Evolutionary conservation across 257 asterid genomes (phyloP).

Genomic region (Cordia subcordata): DNA sequence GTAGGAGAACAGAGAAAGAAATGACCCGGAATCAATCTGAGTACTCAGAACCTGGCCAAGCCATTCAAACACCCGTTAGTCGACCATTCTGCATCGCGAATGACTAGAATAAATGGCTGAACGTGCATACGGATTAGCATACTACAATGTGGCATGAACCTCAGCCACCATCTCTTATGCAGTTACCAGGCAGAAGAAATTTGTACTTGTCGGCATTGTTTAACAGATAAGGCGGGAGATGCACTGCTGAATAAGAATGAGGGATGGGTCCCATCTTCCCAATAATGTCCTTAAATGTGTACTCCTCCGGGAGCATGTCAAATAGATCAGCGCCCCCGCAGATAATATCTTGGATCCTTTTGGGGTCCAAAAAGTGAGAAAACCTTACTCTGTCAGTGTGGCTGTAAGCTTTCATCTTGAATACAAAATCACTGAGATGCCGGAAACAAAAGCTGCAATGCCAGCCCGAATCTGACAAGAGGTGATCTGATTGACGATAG

Average conservation of each 20-base stretch:
- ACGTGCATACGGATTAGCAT: neutral
- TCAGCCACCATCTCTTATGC: conserved; percentile 49
- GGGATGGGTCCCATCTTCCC: conserved; percentile 68
- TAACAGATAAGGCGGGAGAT: conserved; percentile 47
- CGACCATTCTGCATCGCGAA: too few relatives aligned
- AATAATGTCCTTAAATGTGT: conserved; percentile 57
- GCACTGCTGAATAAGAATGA: conserved; percentile 53
- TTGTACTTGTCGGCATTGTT: conserved; percentile 43
- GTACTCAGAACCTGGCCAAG: too few relatives aligned
- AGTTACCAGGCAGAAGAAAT: conserved; percentile 63
- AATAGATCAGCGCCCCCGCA: conserved; percentile 56
- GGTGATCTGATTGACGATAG: conserved; percentile 49
- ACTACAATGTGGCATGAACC: neutral
- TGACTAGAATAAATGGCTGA: too few relatives aligned
- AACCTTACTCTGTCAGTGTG: conserved; percentile 56
- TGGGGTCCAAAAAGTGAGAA: conserved; percentile 46
- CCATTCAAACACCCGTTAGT: too few relatives aligned
- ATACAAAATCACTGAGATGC: conserved; percentile 47
- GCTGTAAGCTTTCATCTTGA: conserved; percentile 77
- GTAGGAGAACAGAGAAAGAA: too few relatives aligned
- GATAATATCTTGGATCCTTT: conserved; percentile 55
- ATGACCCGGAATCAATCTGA: too few relatives aligned
- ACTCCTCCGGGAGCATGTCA: conserved; percentile 73
- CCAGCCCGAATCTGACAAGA: conserved; percentile 68
- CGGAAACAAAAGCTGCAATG: conserved; percentile 79